A percentile compares a stretch with the other conserved stretches of the same genome.
These are phyloP conservation scores for Oryza meyeriana DNA, from an alignment of 176 grass and related monocot genomes.

Conservation along the genomic window DNA sequence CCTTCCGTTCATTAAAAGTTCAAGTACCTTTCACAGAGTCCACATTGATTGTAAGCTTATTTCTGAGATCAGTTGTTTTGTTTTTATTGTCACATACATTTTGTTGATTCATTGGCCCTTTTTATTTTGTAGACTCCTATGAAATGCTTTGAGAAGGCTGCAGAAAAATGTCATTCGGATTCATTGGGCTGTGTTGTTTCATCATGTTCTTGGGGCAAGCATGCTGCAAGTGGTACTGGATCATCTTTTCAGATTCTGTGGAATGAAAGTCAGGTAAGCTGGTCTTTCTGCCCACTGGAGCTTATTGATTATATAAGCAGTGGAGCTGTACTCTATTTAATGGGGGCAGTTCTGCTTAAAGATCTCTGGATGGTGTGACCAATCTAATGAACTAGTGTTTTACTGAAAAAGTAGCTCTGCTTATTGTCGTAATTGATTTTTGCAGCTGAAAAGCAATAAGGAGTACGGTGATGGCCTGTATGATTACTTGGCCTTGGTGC, in stretches of 20 bases:
- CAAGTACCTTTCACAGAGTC: conserved; percentile 96
- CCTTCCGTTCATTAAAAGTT: conserved; percentile 91
- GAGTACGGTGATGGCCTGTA: conserved; percentile 74
- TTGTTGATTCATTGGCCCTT: conserved; percentile 6
- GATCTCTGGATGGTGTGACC: neutral
- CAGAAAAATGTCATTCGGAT: conserved; percentile 89
- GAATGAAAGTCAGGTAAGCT: conserved; percentile 80
- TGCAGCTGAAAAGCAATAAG: conserved; percentile 66
- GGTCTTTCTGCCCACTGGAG: neutral
- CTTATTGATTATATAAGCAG: conserved; percentile 11
- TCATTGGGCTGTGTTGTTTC: conserved; percentile 82
- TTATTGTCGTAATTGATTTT: conserved; percentile 21
- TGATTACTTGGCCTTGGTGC: conserved; percentile 80
- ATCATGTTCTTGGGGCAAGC: conserved; percentile 90
- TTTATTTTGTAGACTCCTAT: conserved; percentile 79
- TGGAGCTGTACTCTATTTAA: conserved; percentile 16
- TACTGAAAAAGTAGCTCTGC: conserved; percentile 10
- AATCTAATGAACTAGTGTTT: neutral
- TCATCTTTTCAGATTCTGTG: conserved; percentile 95
- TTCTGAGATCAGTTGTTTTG: conserved; percentile 7
- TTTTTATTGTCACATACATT: conserved; percentile 31
- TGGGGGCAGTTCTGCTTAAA: neutral
- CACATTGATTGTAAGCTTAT: conserved; percentile 83
- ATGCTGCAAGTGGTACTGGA: conserved; percentile 76
- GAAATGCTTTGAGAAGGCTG: conserved; percentile 96